A percentile compares a stretch with the other conserved stretches of the same genome.
phyloP scores from a whole-genome alignment of 2,329 filamentous ascomycete genomes.

The Leptographium procerum region DNA sequence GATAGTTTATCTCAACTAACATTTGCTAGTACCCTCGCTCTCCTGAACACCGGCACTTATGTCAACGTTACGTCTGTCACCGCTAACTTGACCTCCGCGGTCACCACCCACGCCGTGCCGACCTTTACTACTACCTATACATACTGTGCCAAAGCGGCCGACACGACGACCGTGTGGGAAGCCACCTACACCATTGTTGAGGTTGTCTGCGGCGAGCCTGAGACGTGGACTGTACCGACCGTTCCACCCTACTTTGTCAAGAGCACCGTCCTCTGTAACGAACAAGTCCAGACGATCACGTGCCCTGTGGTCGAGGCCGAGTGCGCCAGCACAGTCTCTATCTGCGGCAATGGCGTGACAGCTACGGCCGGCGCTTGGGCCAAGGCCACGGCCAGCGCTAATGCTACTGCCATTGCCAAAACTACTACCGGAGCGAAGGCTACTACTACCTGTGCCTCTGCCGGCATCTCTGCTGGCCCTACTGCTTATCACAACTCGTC shows the following conservation, averaged over 20 bases:
- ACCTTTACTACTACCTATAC: constrained; percentile 26
- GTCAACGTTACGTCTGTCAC: constrained; percentile 10
- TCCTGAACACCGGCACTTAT: constrained; percentile 2
- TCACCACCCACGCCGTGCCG: not conserved
- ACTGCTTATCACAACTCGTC: not conserved
- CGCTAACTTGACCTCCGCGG: not conserved
- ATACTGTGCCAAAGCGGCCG: constrained; percentile 25
- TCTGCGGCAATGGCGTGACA: constrained; percentile 11
- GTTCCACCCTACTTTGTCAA: constrained; percentile 14
- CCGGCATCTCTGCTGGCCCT: not conserved
- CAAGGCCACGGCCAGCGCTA: not conserved
- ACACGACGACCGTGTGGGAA: constrained; percentile 25
- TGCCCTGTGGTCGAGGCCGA: constrained; percentile 7
- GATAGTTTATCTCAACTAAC: not conserved
- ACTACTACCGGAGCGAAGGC: not conserved
- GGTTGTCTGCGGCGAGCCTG: constrained; percentile 26
- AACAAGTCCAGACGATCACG: constrained; percentile 7
- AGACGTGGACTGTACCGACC: constrained; percentile 27
- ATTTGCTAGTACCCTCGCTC: not conserved
- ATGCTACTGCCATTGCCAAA: not conserved
- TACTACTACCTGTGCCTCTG: not conserved
- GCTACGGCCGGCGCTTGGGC: constrained; percentile 4
- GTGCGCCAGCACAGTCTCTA: constrained; percentile 5
- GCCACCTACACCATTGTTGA: constrained; percentile 30
- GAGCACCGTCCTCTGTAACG: constrained; percentile 11